These are phyloP conservation scores for Candida hungchunana DNA, from an alignment of 805 yeast genomes.

Conservation along the genomic window DNA sequence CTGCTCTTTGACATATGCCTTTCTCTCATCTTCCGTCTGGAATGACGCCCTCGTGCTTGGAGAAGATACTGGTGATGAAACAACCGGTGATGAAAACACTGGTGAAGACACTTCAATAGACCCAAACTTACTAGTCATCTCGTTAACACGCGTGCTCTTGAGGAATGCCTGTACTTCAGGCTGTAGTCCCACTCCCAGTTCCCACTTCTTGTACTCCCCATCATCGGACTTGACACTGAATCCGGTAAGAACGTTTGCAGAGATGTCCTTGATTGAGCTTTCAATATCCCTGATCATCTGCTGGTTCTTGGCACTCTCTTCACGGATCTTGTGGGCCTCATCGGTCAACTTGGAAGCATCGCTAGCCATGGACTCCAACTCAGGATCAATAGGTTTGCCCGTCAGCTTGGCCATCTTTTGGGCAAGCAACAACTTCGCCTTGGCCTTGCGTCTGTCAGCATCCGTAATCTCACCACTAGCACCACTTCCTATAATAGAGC, in stretches of 20 bases:
- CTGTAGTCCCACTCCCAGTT: slow-evolving; percentile 72
- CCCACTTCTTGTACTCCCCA: slow-evolving; percentile 61
- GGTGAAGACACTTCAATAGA: slow-evolving; percentile 10
- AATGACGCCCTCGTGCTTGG: not conserved
- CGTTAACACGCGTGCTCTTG: slow-evolving; percentile 19
- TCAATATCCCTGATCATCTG: slow-evolving; percentile 66
- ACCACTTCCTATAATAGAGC: slow-evolving; percentile 74
- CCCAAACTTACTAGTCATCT: slow-evolving; percentile 19
- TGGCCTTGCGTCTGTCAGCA: slow-evolving; percentile 71
- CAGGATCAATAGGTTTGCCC: slow-evolving; percentile 54
- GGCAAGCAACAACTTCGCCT: slow-evolving; percentile 68
- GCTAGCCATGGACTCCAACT: slow-evolving; percentile 31
- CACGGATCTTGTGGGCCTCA: slow-evolving; percentile 45
- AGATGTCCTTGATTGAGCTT: slow-evolving; percentile 60
- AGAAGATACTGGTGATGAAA: slow-evolving; percentile 3
- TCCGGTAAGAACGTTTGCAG: slow-evolving; percentile 33
- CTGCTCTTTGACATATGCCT: slow-evolving; percentile 76
- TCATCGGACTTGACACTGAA: slow-evolving; percentile 20
- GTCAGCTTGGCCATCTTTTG: slow-evolving; percentile 92
- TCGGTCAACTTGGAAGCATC: slow-evolving; percentile 40
- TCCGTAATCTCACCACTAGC: slow-evolving; percentile 84
- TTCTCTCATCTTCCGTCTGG: slow-evolving; percentile 56
- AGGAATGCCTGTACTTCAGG: slow-evolving; percentile 35
- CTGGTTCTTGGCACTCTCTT: slow-evolving; percentile 53
- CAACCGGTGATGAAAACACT: slow-evolving; percentile 10